These are phyloP conservation scores for Rubia occidens DNA, from an alignment of 305 asterid genomes.

Conservation along the genomic window DNA sequence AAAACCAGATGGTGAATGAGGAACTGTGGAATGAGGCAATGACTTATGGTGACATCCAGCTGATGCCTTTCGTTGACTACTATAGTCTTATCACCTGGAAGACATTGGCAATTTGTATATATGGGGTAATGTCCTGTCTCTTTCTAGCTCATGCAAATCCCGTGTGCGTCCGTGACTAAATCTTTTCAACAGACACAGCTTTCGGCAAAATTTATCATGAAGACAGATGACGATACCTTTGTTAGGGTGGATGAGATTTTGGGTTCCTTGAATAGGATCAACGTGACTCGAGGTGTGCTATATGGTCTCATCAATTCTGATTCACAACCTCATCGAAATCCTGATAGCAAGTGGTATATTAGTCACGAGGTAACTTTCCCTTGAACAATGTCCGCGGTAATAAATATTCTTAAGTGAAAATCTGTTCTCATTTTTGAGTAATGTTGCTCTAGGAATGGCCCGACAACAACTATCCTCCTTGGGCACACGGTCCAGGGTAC, in stretches of 20 bases:
- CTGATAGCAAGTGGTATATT: conserved; percentile 87
- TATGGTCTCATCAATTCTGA: conserved; percentile 79
- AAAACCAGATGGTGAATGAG: conserved; percentile 91
- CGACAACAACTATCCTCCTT: conserved; percentile 75
- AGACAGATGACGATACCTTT: conserved; percentile 97
- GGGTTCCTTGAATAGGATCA: conserved; percentile 44
- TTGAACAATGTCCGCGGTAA: conserved; percentile 1
- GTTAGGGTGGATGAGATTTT: conserved; percentile 86
- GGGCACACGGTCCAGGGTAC: conserved; percentile 98
- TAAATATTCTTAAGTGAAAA: not conserved
- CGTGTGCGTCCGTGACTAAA: conserved; percentile 28
- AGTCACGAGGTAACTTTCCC: conserved; percentile 56
- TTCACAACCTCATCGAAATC: conserved; percentile 73
- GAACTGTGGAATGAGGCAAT: conserved; percentile 92
- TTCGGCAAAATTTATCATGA: conserved; percentile 78
- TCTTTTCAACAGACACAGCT: conserved; percentile 69
- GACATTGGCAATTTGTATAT: conserved; percentile 79
- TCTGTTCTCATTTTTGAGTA: not conserved
- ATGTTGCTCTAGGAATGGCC: conserved; percentile 65
- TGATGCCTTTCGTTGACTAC: conserved; percentile 97
- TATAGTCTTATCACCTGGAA: conserved; percentile 90
- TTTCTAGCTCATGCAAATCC: conserved; percentile 21
- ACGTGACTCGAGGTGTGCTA: conserved; percentile 54
- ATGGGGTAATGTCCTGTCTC: conserved; percentile 56
- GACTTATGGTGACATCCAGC: conserved; percentile 77